Conservation (phyloP, 306 rosid genomes). For the Sophora flavescens region DNA sequence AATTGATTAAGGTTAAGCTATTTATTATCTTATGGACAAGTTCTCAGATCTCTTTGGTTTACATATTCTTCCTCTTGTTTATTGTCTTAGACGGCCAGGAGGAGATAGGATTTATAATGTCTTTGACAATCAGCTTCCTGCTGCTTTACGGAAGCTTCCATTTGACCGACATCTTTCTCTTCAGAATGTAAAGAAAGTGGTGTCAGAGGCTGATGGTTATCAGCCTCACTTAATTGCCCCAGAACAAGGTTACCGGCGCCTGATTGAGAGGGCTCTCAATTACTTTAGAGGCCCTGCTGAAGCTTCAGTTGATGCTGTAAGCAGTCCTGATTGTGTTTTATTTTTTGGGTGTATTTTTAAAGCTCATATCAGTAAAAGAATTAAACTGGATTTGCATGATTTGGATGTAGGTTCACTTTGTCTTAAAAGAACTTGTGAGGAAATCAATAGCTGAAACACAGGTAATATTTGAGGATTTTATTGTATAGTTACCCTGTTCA, state of each 20-base stretch:
- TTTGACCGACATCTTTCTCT: slow-evolving; percentile 89
- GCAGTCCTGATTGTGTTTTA: slow-evolving; percentile 34
- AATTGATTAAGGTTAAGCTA: background rate
- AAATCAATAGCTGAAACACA: slow-evolving; percentile 92
- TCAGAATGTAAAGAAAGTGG: slow-evolving; percentile 89
- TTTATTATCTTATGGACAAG: slow-evolving; percentile 20
- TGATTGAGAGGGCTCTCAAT: slow-evolving; percentile 81
- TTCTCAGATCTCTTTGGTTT: slow-evolving; percentile 23
- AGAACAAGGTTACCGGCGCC: slow-evolving; percentile 96
- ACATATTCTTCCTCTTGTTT: slow-evolving; percentile 1
- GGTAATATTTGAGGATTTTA: slow-evolving; percentile 56
- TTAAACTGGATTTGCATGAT: slow-evolving; percentile 35
- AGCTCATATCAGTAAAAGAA: background rate
- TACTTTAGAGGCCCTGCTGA: slow-evolving; percentile 97
- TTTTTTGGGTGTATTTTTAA: slow-evolving; percentile 2
- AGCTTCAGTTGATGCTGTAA: slow-evolving; percentile 98
- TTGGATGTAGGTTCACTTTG: slow-evolving; percentile 82
- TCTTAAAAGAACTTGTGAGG: slow-evolving; percentile 94
- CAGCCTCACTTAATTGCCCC: slow-evolving; percentile 99
- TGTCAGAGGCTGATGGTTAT: slow-evolving; percentile 96
- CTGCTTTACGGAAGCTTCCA: slow-evolving; percentile 98
- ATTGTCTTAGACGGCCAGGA: slow-evolving; percentile 76
- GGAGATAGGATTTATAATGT: slow-evolving; percentile 76
- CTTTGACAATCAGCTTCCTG: slow-evolving; percentile 89
- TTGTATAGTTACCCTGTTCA: slow-evolving; percentile 12